These are phyloP conservation scores for Hansfordia pulvinata DNA, from an alignment of 2,329 filamentous ascomycete genomes.

Conservation along the genomic window DNA sequence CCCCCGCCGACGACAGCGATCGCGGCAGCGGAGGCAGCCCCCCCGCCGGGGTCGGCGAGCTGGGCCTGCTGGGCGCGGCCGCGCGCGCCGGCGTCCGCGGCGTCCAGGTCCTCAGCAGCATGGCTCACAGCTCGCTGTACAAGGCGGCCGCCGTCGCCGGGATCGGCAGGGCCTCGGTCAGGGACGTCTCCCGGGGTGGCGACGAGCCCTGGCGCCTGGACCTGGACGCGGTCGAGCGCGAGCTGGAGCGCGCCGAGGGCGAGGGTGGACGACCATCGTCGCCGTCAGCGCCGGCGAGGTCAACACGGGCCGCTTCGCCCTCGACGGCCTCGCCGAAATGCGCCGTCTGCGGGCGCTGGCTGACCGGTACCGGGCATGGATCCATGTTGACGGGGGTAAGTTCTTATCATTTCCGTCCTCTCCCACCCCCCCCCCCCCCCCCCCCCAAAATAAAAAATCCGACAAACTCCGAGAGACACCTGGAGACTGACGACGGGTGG, in stretches of 20 bases:
- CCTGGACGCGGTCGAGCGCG: slow-evolving; percentile 46
- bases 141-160: slow-evolving; percentile 79
- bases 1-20: slow-evolving; percentile 7
- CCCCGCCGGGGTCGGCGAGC: slow-evolving; percentile 45
- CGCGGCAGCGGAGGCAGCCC: slow-evolving; percentile 1
- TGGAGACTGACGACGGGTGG: too few species aligned
- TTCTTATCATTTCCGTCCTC: slow-evolving; percentile 3
- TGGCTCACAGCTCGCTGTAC: slow-evolving; percentile 69
- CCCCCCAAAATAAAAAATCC: too few species aligned
- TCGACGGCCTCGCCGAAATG: slow-evolving; percentile 41
- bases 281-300: slow-evolving; percentile 79
- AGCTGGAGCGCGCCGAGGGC: slow-evolving; percentile 29
- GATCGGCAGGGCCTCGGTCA: slow-evolving; percentile 56
- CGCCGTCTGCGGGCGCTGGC: slow-evolving; percentile 52
- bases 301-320: slow-evolving; percentile 76
- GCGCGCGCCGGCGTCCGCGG: slow-evolving; percentile 46
- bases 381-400: slow-evolving; percentile 72
- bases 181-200: slow-evolving; percentile 36
- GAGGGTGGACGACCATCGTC: slow-evolving; percentile 54
- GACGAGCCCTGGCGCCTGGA: slow-evolving; percentile 58
- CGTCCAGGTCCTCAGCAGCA: slow-evolving; percentile 67
- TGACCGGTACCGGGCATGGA: slow-evolving; percentile 64
- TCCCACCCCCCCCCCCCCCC: too few species aligned
- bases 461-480: too few species aligned
- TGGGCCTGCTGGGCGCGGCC: slow-evolving; percentile 58